These are phyloP conservation scores for Royoungia palumana DNA, from an alignment of 768 basidiomycete species.

Conservation along the genomic window DNA sequence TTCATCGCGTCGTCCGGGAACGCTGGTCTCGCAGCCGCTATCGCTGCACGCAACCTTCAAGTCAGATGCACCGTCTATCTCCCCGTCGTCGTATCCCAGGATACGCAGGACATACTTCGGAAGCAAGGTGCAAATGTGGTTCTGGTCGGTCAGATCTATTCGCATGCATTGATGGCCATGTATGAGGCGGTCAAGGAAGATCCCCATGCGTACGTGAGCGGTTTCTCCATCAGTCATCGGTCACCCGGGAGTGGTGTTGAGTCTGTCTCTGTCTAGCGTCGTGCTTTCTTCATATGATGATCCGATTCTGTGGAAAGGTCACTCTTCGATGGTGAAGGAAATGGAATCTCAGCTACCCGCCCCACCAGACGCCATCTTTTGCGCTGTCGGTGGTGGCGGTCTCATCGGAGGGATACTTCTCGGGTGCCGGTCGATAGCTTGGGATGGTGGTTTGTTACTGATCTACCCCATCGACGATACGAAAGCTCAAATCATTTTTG, in stretches of 20 bases:
- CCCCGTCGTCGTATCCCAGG: slow-evolving; percentile 49
- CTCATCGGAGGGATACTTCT: slow-evolving; percentile 65
- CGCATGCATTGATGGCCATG: slow-evolving; percentile 55
- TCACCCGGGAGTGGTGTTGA: not conserved
- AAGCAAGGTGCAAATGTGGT: slow-evolving; percentile 55
- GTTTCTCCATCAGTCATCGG: not conserved
- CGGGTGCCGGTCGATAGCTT: slow-evolving; percentile 61
- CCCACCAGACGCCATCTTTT: slow-evolving; percentile 70
- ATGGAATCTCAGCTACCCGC: slow-evolving; percentile 49
- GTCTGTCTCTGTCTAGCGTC: slow-evolving; percentile 39
- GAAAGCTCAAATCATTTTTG: not conserved
- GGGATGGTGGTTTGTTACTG: slow-evolving; percentile 59
- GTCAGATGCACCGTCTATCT: slow-evolving; percentile 68
- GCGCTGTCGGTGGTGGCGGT: slow-evolving; percentile 75
- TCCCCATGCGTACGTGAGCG: slow-evolving; percentile 47
- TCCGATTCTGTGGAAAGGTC: slow-evolving; percentile 68
- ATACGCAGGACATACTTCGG: slow-evolving; percentile 48
- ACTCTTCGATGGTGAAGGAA: slow-evolving; percentile 70
- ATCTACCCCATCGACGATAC: not conserved
- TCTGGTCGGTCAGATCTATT: slow-evolving; percentile 56
- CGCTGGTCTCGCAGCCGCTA: slow-evolving; percentile 70
- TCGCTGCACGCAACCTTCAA: slow-evolving; percentile 51
- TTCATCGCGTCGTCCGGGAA: slow-evolving; percentile 79
- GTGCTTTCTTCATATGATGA: slow-evolving; percentile 73
- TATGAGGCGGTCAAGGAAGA: slow-evolving; percentile 42